phyloP scores from a whole-genome alignment of 192 early-diverging fungal species.

The Umbelopsis sp. region DNA sequence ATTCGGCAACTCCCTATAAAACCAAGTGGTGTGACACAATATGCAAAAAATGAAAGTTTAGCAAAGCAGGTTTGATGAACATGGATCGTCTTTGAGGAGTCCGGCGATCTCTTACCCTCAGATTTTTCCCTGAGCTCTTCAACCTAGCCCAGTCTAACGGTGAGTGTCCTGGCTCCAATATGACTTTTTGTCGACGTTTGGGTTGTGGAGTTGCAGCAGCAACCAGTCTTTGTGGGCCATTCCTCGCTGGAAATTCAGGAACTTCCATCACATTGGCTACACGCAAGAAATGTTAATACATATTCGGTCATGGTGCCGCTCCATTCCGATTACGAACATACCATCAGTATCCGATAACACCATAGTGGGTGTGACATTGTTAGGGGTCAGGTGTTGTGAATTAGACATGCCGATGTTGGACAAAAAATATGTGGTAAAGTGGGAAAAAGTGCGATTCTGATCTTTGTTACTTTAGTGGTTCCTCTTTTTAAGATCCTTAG shows the following conservation, averaged over 20 bases:
- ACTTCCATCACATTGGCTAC: conserved; percentile 16
- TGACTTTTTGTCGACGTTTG: conserved; percentile 70
- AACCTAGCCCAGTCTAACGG: conserved; percentile 93
- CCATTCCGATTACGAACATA: not conserved
- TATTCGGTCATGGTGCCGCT: not conserved
- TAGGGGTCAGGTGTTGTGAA: not conserved
- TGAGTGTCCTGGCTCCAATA: conserved; percentile 85
- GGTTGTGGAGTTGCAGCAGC: conserved; percentile 39
- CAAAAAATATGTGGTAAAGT: not conserved
- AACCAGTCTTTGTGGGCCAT: conserved; percentile 43
- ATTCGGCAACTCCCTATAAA: conserved; percentile 52
- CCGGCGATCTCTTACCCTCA: conserved; percentile 47
- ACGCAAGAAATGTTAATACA: not conserved
- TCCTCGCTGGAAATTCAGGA: conserved; percentile 39
- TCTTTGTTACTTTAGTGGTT: not conserved
- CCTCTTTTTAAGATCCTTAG: too few species aligned
- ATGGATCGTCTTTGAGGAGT: not conserved
- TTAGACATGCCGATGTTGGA: not conserved
- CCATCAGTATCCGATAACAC: conserved; percentile 1
- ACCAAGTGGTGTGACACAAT: not conserved
- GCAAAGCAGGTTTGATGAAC: not conserved
- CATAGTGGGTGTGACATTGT: not conserved
- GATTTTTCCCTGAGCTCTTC: conserved; percentile 70
- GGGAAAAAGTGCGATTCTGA: not conserved
- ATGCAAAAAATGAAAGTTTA: not conserved